phyloP scores from a whole-genome alignment of 2,329 filamentous ascomycete species.

The Penicillium sp. region DNA sequence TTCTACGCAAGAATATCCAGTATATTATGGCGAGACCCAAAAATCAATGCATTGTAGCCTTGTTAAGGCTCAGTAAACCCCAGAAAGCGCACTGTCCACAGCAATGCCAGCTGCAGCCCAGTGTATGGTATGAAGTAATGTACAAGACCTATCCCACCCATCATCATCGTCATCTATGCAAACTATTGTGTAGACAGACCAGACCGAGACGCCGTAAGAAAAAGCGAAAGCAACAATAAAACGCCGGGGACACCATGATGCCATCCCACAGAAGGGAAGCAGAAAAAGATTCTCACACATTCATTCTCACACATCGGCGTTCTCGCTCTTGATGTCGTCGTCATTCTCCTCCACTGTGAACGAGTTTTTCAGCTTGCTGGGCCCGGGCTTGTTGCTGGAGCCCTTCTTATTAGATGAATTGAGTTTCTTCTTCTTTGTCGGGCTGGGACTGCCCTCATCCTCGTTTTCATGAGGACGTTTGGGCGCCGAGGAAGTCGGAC shows the following conservation, averaged over 20 bases:
- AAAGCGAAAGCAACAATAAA: slow-evolving; percentile 14
- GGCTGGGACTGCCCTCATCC: slow-evolving; percentile 47
- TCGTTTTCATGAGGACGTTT: slow-evolving; percentile 46
- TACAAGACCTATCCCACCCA: slow-evolving; percentile 27
- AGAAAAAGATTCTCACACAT: slow-evolving; percentile 15
- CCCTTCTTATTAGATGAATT: slow-evolving; percentile 45
- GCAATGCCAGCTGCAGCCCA: slow-evolving; percentile 8
- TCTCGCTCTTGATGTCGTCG: slow-evolving; percentile 41
- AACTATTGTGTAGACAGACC: slow-evolving; percentile 22
- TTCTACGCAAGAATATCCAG: too few species aligned
- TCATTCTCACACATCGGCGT: slow-evolving; percentile 31
- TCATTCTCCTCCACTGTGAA: slow-evolving; percentile 41
- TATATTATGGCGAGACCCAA: too few species aligned
- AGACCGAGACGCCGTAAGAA: slow-evolving; percentile 25
- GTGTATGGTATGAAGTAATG: slow-evolving; percentile 30
- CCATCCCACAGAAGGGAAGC: slow-evolving; percentile 9
- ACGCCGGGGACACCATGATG: slow-evolving; percentile 19
- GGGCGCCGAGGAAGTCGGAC: slow-evolving; percentile 38
- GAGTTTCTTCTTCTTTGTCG: slow-evolving; percentile 56
- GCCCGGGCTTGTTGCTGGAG: slow-evolving; percentile 41
- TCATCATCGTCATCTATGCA: slow-evolving; percentile 35
- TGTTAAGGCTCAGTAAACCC: not conserved
- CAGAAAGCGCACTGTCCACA: slow-evolving; percentile 5
- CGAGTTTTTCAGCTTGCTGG: slow-evolving; percentile 49
- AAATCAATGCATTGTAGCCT: not conserved